These are phyloP conservation scores for Guillardia theta DNA, from an alignment of 78 protist species.

Conservation along the genomic window DNA sequence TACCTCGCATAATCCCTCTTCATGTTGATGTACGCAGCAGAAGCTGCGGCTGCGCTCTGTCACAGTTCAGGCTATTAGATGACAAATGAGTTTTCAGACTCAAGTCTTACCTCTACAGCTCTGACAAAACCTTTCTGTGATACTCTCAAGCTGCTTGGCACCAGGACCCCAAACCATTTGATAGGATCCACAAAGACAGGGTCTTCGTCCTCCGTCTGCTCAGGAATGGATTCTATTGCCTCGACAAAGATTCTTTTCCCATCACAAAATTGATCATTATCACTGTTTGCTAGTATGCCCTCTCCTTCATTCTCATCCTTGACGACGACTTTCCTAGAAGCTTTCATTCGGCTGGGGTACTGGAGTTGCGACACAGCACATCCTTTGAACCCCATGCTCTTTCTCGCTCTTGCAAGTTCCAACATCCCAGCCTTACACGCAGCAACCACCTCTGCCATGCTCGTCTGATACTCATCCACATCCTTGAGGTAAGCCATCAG, in stretches of 20 bases:
- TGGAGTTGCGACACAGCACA: neutral
- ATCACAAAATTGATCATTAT: no score
- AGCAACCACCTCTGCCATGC: neutral
- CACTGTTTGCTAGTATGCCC: no score
- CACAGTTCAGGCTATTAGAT: no score
- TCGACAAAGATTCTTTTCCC: neutral
- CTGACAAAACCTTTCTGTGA: neutral
- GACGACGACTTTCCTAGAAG: neutral
- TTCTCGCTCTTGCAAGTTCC: neutral
- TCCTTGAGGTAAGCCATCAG: neutral
- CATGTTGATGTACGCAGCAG: no score
- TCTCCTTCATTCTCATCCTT: neutral
- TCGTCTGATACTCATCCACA: neutral
- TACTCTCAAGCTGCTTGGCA: neutral
- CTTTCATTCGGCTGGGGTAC: neutral
- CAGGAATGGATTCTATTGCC: neutral
- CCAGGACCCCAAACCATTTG: neutral
- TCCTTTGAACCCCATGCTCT: neutral
- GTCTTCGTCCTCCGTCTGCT: neutral
- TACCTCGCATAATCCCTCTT: no score
- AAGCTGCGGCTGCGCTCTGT: no score
- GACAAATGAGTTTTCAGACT: no score
- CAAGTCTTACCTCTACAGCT: neutral
- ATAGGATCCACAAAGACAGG: neutral
- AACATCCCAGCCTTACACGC: neutral